These are phyloP conservation scores for Candida koratica DNA, from an alignment of 805 yeast species.

Conservation along the genomic window DNA sequence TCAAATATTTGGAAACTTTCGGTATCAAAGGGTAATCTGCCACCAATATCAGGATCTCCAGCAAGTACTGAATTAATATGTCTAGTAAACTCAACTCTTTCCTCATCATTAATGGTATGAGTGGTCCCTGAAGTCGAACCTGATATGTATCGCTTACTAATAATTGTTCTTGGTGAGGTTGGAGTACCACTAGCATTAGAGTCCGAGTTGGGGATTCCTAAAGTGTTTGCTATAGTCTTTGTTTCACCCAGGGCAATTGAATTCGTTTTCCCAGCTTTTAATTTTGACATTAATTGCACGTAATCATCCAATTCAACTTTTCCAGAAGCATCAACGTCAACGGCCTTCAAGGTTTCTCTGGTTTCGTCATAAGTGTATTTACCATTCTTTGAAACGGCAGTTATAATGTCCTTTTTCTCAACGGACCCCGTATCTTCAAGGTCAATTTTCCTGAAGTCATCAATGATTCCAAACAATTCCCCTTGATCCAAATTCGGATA, in stretches of 20 bases:
- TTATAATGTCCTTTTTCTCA: conserved; percentile 86
- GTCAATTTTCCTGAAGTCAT: conserved; percentile 81
- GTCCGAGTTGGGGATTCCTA: conserved; percentile 18
- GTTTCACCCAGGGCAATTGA: conserved; percentile 1
- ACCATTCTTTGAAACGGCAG: conserved; percentile 74
- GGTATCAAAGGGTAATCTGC: conserved; percentile 84
- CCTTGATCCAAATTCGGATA: conserved; percentile 83
- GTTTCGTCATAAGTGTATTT: conserved; percentile 85
- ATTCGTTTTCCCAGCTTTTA: conserved; percentile 46
- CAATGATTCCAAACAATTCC: conserved; percentile 80
- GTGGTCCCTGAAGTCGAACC: conserved; percentile 90
- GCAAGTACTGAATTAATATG: conserved; percentile 90
- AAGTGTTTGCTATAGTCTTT: neutral
- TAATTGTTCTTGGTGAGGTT: conserved; percentile 37
- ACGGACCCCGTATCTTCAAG: conserved; percentile 91
- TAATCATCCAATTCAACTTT: conserved; percentile 95
- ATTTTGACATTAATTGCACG: conserved; percentile 76
- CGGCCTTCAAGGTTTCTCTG: conserved; percentile 87
- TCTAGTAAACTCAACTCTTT: conserved; percentile 90
- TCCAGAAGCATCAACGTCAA: conserved; percentile 93
- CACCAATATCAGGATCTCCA: conserved; percentile 83
- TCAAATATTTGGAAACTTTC: conserved; percentile 94
- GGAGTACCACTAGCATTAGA: conserved; percentile 10
- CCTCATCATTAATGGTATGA: conserved; percentile 96
- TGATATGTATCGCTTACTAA: conserved; percentile 66